Base-by-base conservation (phyloP, 768 basidiomycete species). In the Jaapia argillacea region DNA sequence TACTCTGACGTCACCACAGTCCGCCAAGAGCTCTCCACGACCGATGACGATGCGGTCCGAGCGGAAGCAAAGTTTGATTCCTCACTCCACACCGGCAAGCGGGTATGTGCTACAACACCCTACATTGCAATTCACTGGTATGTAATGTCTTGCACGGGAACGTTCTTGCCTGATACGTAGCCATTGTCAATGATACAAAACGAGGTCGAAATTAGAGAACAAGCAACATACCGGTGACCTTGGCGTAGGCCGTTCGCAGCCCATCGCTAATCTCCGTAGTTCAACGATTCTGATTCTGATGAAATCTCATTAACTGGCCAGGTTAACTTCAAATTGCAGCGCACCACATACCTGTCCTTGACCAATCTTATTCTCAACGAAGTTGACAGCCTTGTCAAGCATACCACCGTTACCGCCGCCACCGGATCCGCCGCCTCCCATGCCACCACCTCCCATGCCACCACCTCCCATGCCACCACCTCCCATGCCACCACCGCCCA, bases 331-430 rank as follows among this genome's bases (percentile, higher is more conserved):
- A 10, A 10, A 33, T 5, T 24, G 4, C 13, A 24, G 23, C 18
- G 43, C 2, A 24, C 4, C 10, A 18, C 21, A 6, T 24, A 47
- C 46, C 46, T 45, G 27, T 24, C 37, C 45, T 27, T 47, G 46
- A 22, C 46, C 46, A 6, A 22, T 36, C 26, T 45, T 36, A 13
- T 24, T 31, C 44, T 47, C 46, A 20, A 28, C 43, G 24, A 36
- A 47, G 43, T 47, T 25, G 10, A 47, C 46, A n/a, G 44, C 45
- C 20, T 47, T 47, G 46, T 47, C 46, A 7, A 47, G 33, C 31
- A 39, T 23, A 16, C 45, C 46, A 1, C 46, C 46, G 22, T 41
- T 22, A 7, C 40, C 40, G 2, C 40, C 40, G 6, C 18, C 22
- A 16, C 40, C 13, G 40, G 40, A 16, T 10, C 10, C 10, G 10